Evolutionary conservation across 2,329 filamentous ascomycete genomes (phyloP), one percentile per base, ranked within the genome.

Genomic region (Aspergillus terreus): DNA sequence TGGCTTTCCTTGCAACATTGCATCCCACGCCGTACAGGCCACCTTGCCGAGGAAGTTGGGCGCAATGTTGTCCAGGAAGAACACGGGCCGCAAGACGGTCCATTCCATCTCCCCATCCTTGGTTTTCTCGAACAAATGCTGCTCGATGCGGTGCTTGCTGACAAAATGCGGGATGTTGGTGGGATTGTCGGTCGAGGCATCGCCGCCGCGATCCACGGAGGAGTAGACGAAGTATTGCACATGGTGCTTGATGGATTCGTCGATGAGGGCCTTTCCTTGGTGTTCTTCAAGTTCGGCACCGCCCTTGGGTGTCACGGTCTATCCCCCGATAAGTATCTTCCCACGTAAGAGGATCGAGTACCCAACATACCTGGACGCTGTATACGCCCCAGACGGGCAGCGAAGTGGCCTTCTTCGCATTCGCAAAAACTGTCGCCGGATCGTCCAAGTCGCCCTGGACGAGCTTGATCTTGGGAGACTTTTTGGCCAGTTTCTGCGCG

Each of bases 161-260:
- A 76, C 75, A 64, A 88, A 88, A 65, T 88, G 83, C 0, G 82
- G 80, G 44, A 87, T 75, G 0, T 73, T 62, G 0, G 83, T 86
- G 0, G 76, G 71, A 4, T 76, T 74, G 60, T 78, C 76, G 44
- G 76, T 78, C 5, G 74, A 75, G 2, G 69, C 68, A 36, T 80
- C 76, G 43, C 83, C 82, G 41, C 83, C 82, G 36, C 85, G 81
- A 56, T 87, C 85, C 23, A 86, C 82, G 47, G 78, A 82, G 27
- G 76, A 80, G 69, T 86, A 87, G 42, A 88, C 78, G 58, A 87
- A 84, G 61, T 83, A 78, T 52, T 76, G 71, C 36, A 87, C 80
- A 11, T 75, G 74, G 23, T 79, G 66, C 23, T 77, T 75, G 51
- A 86, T 62, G 2, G 80, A 74, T n/a, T 76, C 79, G 52, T 85